Base-by-base conservation (phyloP, 2,329 filamentous ascomycete species). In the Cladosporium oxysporum region DNA sequence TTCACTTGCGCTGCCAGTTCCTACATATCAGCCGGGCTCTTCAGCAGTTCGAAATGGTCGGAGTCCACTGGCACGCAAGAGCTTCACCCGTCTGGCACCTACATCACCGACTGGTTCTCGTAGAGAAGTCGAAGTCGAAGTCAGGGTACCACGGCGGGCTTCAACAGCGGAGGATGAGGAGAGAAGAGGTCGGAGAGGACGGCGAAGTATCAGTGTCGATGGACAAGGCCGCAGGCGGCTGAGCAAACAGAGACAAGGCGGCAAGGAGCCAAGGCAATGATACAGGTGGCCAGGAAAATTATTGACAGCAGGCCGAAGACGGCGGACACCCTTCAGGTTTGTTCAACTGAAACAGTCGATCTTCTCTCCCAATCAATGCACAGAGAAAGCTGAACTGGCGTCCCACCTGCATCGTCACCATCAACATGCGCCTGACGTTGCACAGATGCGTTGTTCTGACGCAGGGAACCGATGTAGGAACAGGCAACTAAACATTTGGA, bases 1-100 rank as follows among this genome's bases (percentile, higher is more conserved):
- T 21, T 33, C 33, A 5, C 41, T 67, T 12, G n/a, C 66, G 6
- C 57, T 44, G 8, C 70, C 67, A 23, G 52, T 62, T 26, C 37
- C 65, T 1, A 49, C 64, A 16, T 66, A 68, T 41, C 64, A 63
- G 1, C 64, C 62, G 23, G 64, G 62, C 41, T 12, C 62, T 58
- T 21, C 68, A 18, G 67, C 66, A 2, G 47, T 64, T 5, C 70
- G 78, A n/a, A 75, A 72, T 8, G 80, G 79, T 60, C 77, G 79
- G 31, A 82, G 80, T 66, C 82, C 82, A 2, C 76, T 83, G 23
- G 80, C 81, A 3, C 76, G 80, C 53, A 77, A 78, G 66, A 81
- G 80, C 69, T 81, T 80, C 67, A 73, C 71, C 1, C 68, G 67
- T 5, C 60, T 71, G 28, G 72, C 67, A 11, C 68, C 66, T 12